These are phyloP conservation scores for Camellia sinensis DNA, from an alignment of 148 eudicot species.

Conservation along the genomic window DNA sequence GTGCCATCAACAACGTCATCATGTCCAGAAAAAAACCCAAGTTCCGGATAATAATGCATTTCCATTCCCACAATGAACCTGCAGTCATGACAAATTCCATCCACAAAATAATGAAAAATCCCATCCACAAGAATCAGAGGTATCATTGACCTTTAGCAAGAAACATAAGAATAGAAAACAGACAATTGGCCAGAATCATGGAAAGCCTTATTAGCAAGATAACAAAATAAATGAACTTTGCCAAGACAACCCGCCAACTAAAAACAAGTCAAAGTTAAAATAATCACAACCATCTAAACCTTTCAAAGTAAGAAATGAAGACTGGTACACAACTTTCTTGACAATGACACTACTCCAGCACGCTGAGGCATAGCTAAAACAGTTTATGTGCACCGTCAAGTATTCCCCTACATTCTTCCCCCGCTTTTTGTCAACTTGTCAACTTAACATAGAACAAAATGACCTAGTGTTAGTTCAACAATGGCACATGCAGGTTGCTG, in stretches of 20 bases:
- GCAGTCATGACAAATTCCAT: constrained; percentile 19
- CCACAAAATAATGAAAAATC: not conserved
- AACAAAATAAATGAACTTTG: not conserved
- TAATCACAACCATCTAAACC: not conserved
- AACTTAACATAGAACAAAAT: not conserved
- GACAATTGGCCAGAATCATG: not conserved
- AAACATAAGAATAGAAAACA: not conserved
- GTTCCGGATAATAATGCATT: constrained; percentile 75
- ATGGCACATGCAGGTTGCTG: not conserved
- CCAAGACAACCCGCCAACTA: not conserved
- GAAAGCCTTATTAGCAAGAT: not conserved
- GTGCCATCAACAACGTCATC: constrained; percentile 72
- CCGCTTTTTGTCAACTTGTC: not conserved
- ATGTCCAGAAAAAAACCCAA: constrained; percentile 86
- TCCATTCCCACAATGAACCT: constrained; percentile 97
- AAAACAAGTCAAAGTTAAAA: not conserved
- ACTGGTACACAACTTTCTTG: not conserved
- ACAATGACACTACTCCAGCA: not conserved
- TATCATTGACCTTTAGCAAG: not conserved
- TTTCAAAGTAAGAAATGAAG: not conserved
- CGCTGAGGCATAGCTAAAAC: not conserved
- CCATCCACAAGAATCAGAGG: constrained; percentile 4
- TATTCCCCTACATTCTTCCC: not conserved
- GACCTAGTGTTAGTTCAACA: not conserved
- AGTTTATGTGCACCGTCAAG: not conserved